phyloP scores from a whole-genome alignment of 1,284 basidiomycete genomes.

The Trichosporon coremiiforme region DNA sequence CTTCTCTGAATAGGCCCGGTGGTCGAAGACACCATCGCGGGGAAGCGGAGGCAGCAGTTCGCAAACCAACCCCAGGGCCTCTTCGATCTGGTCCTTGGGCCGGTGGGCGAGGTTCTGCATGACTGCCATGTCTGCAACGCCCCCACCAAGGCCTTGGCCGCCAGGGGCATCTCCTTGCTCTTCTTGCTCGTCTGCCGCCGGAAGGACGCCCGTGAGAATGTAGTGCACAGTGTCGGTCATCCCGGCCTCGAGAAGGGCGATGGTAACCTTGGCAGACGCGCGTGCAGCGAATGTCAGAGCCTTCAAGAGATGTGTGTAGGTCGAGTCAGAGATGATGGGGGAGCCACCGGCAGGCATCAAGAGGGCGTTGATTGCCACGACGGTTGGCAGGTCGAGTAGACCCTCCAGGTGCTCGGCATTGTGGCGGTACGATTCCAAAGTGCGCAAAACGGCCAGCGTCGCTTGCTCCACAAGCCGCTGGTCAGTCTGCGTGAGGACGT shows the following conservation, averaged over 20 bases:
- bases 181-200: constrained; percentile 63
- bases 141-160: constrained; percentile 74
- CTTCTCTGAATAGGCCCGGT: constrained; percentile 85
- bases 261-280: constrained; percentile 79
- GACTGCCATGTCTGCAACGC: constrained; percentile 91
- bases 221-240: constrained; percentile 89
- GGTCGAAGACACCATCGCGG: constrained; percentile 88
- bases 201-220: constrained; percentile 86
- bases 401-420: constrained; percentile 80
- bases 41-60: constrained; percentile 89
- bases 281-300: constrained; percentile 81
- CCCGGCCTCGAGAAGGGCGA: constrained; percentile 82
- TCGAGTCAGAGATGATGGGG: constrained; percentile 78
- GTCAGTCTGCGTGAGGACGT: constrained; percentile 85
- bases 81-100: constrained; percentile 94
- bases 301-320: constrained; percentile 83
- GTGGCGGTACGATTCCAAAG: constrained; percentile 85
- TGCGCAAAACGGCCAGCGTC: constrained; percentile 86
- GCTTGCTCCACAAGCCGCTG: constrained; percentile 92
- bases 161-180: constrained; percentile 66
- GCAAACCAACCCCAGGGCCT: constrained; percentile 79
- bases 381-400: constrained; percentile 77
- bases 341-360: constrained; percentile 83
- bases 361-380: constrained; percentile 78
- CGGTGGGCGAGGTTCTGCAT: constrained; percentile 96